Evolutionary conservation across 2,329 filamentous ascomycete genomes (phyloP).

Genomic region (Talaromyces verruculosus): DNA sequence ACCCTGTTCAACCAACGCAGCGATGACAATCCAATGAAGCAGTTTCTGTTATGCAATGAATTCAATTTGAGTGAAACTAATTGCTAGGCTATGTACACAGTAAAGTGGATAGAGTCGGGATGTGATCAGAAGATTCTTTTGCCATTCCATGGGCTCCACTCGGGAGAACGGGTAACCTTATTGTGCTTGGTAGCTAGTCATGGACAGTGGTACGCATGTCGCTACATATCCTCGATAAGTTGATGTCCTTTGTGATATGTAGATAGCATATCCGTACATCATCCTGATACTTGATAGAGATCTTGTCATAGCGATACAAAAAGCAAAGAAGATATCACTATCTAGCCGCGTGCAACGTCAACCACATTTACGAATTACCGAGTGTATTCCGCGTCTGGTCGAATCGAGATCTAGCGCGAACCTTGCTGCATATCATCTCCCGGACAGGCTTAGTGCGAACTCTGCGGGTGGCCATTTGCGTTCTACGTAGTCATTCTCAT

Average conservation of each 20-base stretch:
- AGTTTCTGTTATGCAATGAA: constrained; percentile 11
- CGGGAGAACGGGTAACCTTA: not conserved
- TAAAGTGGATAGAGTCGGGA: not conserved
- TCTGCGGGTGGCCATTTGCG: not conserved
- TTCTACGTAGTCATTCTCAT: not conserved
- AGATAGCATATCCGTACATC: not conserved
- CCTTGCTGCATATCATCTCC: not conserved
- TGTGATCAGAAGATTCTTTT: not conserved
- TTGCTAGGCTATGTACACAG: not conserved
- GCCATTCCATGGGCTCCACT: not conserved
- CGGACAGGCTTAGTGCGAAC: not conserved
- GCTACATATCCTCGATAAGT: no score
- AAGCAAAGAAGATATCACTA: not conserved
- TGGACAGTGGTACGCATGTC: not conserved
- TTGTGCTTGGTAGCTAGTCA: not conserved
- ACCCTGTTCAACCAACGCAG: not conserved
- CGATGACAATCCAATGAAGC: not conserved
- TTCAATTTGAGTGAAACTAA: not conserved
- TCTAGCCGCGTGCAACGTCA: not conserved
- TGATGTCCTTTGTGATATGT: not conserved
- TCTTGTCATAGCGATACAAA: not conserved
- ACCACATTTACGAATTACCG: not conserved
- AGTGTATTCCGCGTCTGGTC: not conserved
- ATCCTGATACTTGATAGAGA: not conserved
- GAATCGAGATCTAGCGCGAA: not conserved